A percentile compares a stretch with the other conserved stretches of the same genome.
Conservation (phyloP, 1,284 basidiomycete genomes). For the Filobasidium uniguttulatum region DNA sequence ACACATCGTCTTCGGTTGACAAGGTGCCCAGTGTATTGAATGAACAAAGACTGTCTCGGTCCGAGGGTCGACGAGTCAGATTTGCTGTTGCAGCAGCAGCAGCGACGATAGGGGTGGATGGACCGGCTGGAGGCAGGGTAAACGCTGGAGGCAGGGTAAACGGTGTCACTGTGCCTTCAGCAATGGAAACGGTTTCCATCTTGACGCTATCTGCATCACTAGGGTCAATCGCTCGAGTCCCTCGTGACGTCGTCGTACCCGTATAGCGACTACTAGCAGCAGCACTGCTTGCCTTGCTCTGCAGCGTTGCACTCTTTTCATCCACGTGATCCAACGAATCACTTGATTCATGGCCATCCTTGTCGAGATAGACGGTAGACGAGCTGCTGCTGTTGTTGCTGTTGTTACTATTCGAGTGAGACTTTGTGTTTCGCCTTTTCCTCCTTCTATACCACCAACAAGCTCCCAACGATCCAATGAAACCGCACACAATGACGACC, state of each 20-base stretch:
- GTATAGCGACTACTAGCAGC: neutral
- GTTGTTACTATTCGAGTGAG: neutral
- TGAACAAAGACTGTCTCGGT: too few relatives aligned
- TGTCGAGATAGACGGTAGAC: too few relatives aligned
- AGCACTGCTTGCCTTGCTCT: neutral
- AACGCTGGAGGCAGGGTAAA: constrained; percentile 5
- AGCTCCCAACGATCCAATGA: neutral
- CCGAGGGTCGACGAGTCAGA: too few relatives aligned
- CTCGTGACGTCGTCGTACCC: neutral
- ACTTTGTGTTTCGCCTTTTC: neutral
- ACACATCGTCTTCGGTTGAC: constrained; percentile 11
- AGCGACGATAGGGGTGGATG: too few relatives aligned
- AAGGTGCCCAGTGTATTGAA: too few relatives aligned
- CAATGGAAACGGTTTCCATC: constrained; percentile 9
- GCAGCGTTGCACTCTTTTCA: neutral
- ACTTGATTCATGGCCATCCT: neutral
- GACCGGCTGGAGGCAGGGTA: too few relatives aligned
- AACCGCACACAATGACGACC: neutral
- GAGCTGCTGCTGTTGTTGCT: neutral
- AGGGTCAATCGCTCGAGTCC: constrained; percentile 1
- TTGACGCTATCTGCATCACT: constrained; percentile 1
- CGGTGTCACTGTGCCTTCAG: constrained; percentile 8
- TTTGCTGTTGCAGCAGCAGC: neutral
- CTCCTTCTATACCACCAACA: neutral
- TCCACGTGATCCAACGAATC: neutral